Evolutionary conservation across 2,329 filamentous ascomycete genomes (phyloP).

Genomic region (Fonsecaea multimorphosa): DNA sequence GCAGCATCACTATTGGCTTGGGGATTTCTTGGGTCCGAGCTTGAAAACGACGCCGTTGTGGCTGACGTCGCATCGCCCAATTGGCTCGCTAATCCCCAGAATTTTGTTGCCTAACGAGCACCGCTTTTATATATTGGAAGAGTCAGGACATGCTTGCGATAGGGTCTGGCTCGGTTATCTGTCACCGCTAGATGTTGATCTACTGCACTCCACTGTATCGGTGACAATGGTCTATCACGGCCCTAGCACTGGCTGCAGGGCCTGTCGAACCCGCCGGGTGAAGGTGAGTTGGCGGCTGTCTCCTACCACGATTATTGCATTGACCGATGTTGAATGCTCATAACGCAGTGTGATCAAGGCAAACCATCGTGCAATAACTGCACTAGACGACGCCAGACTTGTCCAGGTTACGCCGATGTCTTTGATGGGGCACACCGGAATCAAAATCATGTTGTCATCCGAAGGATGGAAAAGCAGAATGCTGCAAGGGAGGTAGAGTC

Average conservation of each 20-base stretch:
- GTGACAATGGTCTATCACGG: constrained; percentile 40
- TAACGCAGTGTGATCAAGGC: constrained; percentile 37
- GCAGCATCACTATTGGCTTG: constrained; percentile 7
- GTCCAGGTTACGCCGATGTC: constrained; percentile 38
- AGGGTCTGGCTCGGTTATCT: constrained; percentile 8
- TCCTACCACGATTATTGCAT: not conserved
- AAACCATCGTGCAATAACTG: constrained; percentile 40
- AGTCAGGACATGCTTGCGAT: constrained; percentile 21
- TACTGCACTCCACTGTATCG: not conserved
- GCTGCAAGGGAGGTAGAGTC: constrained; percentile 5
- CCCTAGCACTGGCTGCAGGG: constrained; percentile 37
- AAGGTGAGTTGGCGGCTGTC: constrained; percentile 28
- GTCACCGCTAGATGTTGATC: constrained; percentile 7
- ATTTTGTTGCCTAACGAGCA: constrained; percentile 18
- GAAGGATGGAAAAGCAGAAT: constrained; percentile 27
- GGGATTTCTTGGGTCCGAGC: not conserved
- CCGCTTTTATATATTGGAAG: constrained; percentile 21
- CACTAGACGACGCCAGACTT: constrained; percentile 29
- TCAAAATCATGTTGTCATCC: constrained; percentile 36
- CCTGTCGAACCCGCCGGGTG: constrained; percentile 39
- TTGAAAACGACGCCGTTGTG: constrained; percentile 23
- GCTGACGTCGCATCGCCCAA: constrained; percentile 9
- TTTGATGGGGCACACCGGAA: constrained; percentile 39
- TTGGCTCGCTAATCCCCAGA: constrained; percentile 15
- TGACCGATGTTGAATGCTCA: not conserved